Conservation (phyloP, 2,329 filamentous ascomycete genomes). For the Epichloe sylvatica region DNA sequence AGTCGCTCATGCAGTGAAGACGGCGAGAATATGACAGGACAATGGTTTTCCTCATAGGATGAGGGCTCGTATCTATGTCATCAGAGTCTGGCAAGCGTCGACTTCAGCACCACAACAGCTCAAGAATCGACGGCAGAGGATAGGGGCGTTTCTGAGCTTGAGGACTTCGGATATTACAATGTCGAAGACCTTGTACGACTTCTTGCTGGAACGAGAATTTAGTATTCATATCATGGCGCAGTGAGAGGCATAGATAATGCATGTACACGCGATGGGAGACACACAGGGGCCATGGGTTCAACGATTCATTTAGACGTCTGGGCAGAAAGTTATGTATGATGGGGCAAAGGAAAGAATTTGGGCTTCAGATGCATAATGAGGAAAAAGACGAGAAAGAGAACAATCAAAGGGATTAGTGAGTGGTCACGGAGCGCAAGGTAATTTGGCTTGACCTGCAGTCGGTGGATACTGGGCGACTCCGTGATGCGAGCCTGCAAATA, state of each 20-base stretch:
- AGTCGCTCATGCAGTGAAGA: not conserved
- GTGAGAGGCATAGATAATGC: not conserved
- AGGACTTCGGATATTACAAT: constrained; percentile 17
- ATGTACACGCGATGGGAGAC: constrained; percentile 1
- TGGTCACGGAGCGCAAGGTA: not conserved
- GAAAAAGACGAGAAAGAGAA: not conserved
- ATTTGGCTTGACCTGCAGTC: not conserved
- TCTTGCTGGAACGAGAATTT: constrained; percentile 11
- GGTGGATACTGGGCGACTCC: not conserved
- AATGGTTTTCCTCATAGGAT: constrained; percentile 4
- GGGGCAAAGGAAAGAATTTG: not conserved
- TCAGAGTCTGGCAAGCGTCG: constrained; percentile 8
- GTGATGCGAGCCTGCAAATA: constrained; percentile 2
- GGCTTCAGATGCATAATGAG: not conserved
- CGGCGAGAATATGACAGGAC: not conserved
- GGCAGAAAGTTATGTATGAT: constrained; percentile 2
- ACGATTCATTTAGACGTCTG: constrained; percentile 1
- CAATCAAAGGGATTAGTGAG: not conserved
- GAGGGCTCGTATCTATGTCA: not conserved
- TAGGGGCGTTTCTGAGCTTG: constrained; percentile 11
- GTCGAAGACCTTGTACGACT: constrained; percentile 14
- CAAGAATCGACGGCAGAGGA: not conserved
- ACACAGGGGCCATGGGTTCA: not conserved
- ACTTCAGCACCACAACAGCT: constrained; percentile 1
- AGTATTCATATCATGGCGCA: constrained; percentile 1